phyloP scores from a whole-genome alignment of 768 basidiomycete species.

The Lactarius deliciosus region DNA sequence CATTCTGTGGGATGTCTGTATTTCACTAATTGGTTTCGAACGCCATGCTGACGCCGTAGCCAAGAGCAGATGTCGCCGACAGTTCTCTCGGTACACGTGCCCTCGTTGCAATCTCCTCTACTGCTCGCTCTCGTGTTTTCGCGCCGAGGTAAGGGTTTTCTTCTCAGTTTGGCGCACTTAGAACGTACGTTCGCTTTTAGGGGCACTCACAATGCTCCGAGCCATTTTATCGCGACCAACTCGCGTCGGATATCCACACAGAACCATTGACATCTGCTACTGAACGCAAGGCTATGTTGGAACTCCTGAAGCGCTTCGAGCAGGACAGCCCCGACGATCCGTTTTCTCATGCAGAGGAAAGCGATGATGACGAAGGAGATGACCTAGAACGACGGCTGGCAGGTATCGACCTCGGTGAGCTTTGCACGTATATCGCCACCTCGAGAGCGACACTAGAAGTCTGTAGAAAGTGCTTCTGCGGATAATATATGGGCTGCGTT shows the following conservation, averaged over 20 bases:
- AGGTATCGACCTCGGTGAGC: slow-evolving; percentile 61
- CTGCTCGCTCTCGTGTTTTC: slow-evolving; percentile 79
- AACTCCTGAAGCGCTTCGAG: slow-evolving; percentile 70
- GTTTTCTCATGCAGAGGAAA: slow-evolving; percentile 37
- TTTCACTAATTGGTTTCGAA: neutral
- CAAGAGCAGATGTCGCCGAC: slow-evolving; percentile 61
- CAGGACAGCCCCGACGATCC: slow-evolving; percentile 51
- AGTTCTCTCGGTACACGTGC: slow-evolving; percentile 79
- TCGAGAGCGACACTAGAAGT: neutral
- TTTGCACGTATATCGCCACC: neutral
- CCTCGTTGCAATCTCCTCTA: slow-evolving; percentile 79
- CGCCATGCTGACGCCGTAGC: neutral
- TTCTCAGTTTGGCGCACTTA: neutral
- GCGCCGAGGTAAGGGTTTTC: slow-evolving; percentile 40
- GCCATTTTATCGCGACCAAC: slow-evolving; percentile 73
- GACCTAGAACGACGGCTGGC: slow-evolving; percentile 50
- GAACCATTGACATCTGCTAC: slow-evolving; percentile 53
- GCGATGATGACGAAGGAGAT: slow-evolving; percentile 36
- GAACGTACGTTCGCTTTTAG: slow-evolving; percentile 34
- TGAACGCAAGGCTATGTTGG: slow-evolving; percentile 66
- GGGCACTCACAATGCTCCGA: slow-evolving; percentile 77
- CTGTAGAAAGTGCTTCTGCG: slow-evolving; percentile 52
- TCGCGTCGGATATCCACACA: slow-evolving; percentile 60
- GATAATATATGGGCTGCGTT: slow-evolving; percentile 63
- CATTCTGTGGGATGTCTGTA: slow-evolving; percentile 23